phyloP scores from a whole-genome alignment of 495 filamentous ascomycete genomes.

The Astrothelium macrocarpum region DNA sequence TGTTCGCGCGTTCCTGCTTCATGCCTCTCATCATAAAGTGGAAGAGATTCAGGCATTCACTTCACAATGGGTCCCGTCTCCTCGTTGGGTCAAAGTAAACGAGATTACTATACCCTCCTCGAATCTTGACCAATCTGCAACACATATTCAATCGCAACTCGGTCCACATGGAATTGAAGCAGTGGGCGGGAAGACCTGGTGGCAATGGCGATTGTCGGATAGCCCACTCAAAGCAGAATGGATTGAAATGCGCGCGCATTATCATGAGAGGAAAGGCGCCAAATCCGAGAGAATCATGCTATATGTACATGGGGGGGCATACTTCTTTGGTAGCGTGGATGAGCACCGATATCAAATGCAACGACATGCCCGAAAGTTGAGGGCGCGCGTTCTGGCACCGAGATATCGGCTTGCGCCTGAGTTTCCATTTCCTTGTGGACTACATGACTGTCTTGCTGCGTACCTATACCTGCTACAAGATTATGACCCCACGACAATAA shows the following conservation, averaged over 20 bases:
- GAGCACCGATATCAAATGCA: constrained; percentile 96
- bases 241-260: constrained; percentile 88
- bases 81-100: constrained; percentile 77
- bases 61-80: constrained; percentile 76
- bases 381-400: constrained; percentile 79
- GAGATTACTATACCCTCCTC: constrained; percentile 57
- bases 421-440: constrained; percentile 86
- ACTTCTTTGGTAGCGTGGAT: constrained; percentile 85
- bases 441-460: constrained; percentile 78
- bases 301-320: constrained; percentile 81
- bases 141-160: constrained; percentile 55
- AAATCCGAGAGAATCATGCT: constrained; percentile 71
- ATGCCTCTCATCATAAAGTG: constrained; percentile 76
- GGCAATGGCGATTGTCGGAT: constrained; percentile 72
- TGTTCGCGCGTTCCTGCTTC: constrained; percentile 71
- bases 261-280: constrained; percentile 52
- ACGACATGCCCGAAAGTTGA: constrained; percentile 84
- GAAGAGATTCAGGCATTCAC: constrained; percentile 91
- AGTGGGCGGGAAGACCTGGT: constrained; percentile 81
- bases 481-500: constrained; percentile 66
- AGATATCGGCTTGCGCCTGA: constrained; percentile 84
- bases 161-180: constrained; percentile 61
- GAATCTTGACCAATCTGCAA: constrained; percentile 51
- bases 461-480: constrained; percentile 71
- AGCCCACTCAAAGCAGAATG: constrained; percentile 70